Conservation (phyloP, 2,329 filamentous ascomycete species). For the Cladosporium sp. region DNA sequence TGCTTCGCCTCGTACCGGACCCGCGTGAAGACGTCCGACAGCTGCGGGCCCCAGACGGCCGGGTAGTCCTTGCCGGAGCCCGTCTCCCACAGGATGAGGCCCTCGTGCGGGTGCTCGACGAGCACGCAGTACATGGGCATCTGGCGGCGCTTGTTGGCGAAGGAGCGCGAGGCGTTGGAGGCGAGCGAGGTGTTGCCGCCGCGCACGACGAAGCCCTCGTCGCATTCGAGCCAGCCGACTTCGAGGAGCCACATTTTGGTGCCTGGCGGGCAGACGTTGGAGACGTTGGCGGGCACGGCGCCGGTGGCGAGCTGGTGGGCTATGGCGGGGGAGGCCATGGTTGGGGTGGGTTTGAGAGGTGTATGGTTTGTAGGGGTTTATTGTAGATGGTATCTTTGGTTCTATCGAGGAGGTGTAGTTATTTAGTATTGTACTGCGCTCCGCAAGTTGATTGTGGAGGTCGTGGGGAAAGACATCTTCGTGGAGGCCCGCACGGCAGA, state of each 20-base stretch:
- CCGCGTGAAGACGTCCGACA: constrained; percentile 30
- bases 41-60: constrained; percentile 28
- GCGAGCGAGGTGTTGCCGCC: constrained; percentile 35
- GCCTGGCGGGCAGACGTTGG: constrained; percentile 36
- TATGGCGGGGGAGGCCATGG: constrained; percentile 18
- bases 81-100: constrained; percentile 42
- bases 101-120: constrained; percentile 41
- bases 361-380: neutral
- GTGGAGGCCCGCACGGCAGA: too few relatives aligned
- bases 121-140: constrained; percentile 38
- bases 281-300: constrained; percentile 28
- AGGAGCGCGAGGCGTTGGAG: constrained; percentile 31
- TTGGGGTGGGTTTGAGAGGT: neutral
- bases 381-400: too few relatives aligned
- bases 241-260: constrained; percentile 43
- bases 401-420: neutral
- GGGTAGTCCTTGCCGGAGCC: constrained; percentile 40
- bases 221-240: constrained; percentile 40
- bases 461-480: too few relatives aligned
- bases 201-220: constrained; percentile 42
- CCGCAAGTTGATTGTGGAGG: too few relatives aligned
- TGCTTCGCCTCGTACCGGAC: constrained; percentile 30
- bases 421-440: neutral
- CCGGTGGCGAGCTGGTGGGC: constrained; percentile 27
- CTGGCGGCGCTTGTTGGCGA: constrained; percentile 37